Conservation (phyloP, 2,329 filamentous ascomycete genomes). For the Neofusicoccum parvum region DNA sequence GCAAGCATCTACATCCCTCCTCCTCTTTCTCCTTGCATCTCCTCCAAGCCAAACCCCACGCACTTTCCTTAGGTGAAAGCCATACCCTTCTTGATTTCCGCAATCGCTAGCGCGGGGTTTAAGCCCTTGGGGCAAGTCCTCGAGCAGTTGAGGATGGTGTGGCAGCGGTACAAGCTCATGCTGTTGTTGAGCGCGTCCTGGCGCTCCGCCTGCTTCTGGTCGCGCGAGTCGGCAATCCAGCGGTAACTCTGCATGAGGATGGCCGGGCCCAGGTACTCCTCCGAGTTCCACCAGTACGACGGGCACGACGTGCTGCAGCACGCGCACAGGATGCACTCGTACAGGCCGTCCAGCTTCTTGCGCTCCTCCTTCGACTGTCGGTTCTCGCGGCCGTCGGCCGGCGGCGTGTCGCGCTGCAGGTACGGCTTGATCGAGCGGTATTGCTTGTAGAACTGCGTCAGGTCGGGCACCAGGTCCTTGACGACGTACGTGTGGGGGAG, state of each 20-base stretch:
- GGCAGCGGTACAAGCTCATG: constrained; percentile 98
- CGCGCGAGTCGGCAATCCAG: constrained; percentile 93
- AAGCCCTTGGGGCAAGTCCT: constrained; percentile 97
- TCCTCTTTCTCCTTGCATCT: neutral
- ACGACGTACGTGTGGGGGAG: constrained; percentile 98
- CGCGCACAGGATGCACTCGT: constrained; percentile 98
- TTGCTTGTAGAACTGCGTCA: constrained; percentile 99
- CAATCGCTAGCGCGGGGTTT: constrained; percentile 93
- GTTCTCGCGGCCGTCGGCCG: constrained; percentile 86
- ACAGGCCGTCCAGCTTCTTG: constrained; percentile 94
- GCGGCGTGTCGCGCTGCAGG: constrained; percentile 84
- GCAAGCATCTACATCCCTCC: neutral
- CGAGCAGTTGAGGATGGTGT: constrained; percentile 99
- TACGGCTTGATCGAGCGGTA: constrained; percentile 99
- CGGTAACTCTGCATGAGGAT: constrained; percentile 97
- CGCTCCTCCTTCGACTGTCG: constrained; percentile 90
- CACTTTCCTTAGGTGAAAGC: constrained; percentile 50
- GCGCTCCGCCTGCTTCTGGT: constrained; percentile 84
- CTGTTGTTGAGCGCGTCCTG: constrained; percentile 94
- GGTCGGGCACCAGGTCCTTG: constrained; percentile 96
- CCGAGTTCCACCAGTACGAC: constrained; percentile 99
- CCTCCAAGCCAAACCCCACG: neutral
- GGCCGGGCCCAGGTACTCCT: constrained; percentile 96
- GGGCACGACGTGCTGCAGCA: constrained; percentile 99
- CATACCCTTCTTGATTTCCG: constrained; percentile 98